Evolutionary conservation across 2,329 filamentous ascomycete genomes (phyloP).

Genomic region (Fusarium sp.): DNA sequence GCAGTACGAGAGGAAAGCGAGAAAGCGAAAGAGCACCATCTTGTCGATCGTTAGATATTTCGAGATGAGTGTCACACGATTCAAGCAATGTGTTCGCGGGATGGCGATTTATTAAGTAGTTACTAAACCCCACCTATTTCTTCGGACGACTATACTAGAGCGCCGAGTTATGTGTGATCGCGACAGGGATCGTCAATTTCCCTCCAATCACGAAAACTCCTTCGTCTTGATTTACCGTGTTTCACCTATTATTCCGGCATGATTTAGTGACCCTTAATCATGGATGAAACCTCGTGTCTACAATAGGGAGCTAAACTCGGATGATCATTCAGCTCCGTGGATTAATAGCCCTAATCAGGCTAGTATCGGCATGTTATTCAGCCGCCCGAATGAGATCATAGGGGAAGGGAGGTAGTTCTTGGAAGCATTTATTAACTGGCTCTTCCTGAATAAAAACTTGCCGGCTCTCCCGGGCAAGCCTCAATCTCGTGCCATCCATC

Average conservation of each 20-base stretch:
- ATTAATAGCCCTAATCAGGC: background rate
- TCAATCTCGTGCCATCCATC: background rate
- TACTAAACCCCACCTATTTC: background rate
- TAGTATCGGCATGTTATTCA: background rate
- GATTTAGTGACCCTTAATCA: constrained; percentile 12
- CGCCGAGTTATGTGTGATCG: constrained; percentile 2
- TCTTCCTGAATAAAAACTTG: background rate
- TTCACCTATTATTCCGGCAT: constrained; percentile 21
- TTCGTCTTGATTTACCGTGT: background rate
- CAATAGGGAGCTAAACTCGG: background rate
- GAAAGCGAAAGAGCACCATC: constrained; percentile 32
- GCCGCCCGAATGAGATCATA: background rate
- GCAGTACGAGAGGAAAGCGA: constrained; percentile 32
- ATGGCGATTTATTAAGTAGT: constrained; percentile 14
- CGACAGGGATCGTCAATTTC: constrained; percentile 12
- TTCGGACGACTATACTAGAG: background rate
- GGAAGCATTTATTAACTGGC: background rate
- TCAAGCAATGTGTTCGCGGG: background rate
- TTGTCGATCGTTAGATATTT: background rate
- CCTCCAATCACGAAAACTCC: constrained; percentile 13
- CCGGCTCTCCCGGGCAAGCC: too few relatives aligned
- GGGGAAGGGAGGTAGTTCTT: background rate
- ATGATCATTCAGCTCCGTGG: background rate
- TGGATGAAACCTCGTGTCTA: constrained; percentile 21
- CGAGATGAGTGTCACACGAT: background rate